Percentiles rank a stretch among this genome's conserved stretches.
These are phyloP conservation scores for Hypoxylon sp. DNA, from an alignment of 2,329 filamentous ascomycete genomes.

Conservation along the genomic window DNA sequence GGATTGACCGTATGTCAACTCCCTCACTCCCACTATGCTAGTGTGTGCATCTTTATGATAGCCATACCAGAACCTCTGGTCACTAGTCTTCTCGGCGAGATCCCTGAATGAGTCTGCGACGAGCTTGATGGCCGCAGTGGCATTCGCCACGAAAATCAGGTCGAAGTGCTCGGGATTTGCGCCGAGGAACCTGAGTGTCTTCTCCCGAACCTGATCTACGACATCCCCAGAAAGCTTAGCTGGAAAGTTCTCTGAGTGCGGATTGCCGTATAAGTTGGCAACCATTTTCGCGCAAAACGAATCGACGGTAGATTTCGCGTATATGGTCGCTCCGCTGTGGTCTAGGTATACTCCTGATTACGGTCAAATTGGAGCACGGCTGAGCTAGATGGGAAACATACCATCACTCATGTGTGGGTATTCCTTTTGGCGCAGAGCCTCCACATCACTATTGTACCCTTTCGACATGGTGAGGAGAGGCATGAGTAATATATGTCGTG, in stretches of 20 bases:
- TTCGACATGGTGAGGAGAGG: conserved; percentile 46
- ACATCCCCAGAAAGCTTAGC: conserved; percentile 70
- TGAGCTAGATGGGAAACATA: conserved; percentile 41
- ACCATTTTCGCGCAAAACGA: conserved; percentile 70
- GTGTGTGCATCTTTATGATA: conserved; percentile 75
- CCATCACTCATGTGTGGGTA: conserved; percentile 62
- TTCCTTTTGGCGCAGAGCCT: conserved; percentile 57
- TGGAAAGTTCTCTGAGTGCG: conserved; percentile 74
- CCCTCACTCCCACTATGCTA: conserved; percentile 77
- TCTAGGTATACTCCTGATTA: conserved; percentile 67
- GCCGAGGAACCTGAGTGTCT: conserved; percentile 70
- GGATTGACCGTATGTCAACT: conserved; percentile 68
- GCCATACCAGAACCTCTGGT: conserved; percentile 68
- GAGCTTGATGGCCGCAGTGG: conserved; percentile 91
- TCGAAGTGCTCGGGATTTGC: conserved; percentile 72
- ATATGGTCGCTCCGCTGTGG: conserved; percentile 71
- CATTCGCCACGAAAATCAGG: conserved; percentile 88
- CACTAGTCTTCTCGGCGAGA: conserved; percentile 63
- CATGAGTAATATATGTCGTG: conserved; percentile 34
- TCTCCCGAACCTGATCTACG: conserved; percentile 69
- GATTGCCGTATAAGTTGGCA: conserved; percentile 75
- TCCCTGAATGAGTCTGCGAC: conserved; percentile 69
- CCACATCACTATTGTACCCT: conserved; percentile 55
- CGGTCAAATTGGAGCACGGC: conserved; percentile 26
- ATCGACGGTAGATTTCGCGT: conserved; percentile 70